Evolutionary conservation across 352 stramenopile genomes (phyloP).

Genomic region (Pythium brassicae): DNA sequence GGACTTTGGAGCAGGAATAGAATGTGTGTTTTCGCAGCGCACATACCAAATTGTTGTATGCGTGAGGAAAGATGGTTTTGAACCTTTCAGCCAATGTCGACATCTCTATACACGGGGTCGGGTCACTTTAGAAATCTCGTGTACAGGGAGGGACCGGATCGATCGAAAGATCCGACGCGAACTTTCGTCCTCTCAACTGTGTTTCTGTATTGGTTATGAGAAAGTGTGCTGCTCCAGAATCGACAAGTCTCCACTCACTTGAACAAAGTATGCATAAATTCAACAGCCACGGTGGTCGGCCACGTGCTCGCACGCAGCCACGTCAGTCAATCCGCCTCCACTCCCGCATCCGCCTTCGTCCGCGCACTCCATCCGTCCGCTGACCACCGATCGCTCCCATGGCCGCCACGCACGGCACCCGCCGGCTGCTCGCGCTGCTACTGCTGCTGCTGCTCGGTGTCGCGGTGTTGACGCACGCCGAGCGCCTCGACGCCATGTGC

Average conservation of each 20-base stretch:
- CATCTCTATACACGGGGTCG: too few species aligned
- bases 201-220: not conserved
- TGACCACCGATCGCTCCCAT: not conserved
- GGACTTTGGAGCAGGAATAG: too few species aligned
- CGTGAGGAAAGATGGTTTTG: too few species aligned
- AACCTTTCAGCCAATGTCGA: too few species aligned
- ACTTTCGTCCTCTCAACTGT: too few species aligned
- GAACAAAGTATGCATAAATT: not conserved
- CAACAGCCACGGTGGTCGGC: not conserved
- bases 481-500: constrained; percentile 59
- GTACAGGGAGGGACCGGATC: too few species aligned
- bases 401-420: not conserved
- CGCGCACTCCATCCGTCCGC: too few species aligned
- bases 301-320: not conserved
- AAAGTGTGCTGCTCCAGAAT: not conserved
- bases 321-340: not conserved
- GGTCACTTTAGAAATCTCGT: too few species aligned
- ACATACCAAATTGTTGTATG: too few species aligned
- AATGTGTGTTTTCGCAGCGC: too few species aligned
- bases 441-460: not conserved
- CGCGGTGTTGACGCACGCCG: not conserved
- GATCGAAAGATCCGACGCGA: too few species aligned
- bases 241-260: not conserved
- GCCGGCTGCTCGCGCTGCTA: not conserved
- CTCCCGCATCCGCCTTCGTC: too few species aligned